Base-by-base conservation (phyloP, 805 yeast species). In the Metschnikowia lachancei region DNA sequence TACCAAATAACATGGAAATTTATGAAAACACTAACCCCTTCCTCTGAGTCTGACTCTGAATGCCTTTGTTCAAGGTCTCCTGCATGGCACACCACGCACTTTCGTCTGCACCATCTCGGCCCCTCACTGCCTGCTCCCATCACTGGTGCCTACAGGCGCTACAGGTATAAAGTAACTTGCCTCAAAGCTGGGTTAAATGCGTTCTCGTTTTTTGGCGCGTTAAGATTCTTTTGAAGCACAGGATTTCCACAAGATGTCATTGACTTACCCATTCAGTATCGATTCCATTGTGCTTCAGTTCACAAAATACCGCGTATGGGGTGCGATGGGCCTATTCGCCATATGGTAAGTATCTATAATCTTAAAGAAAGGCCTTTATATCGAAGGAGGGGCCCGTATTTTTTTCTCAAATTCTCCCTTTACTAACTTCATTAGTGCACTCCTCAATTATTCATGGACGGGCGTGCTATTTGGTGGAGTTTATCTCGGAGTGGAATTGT, bases 311-410 rank as follows among this genome's bases (percentile, higher is more conserved):
- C 40, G 47, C 12, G 6, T 14, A n/a, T 18, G 28, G 35, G 29
- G 28, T 8, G 30, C 38, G 18, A 20, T 18, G 18, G 38, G 18
- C 8, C 7, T 39, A 10, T 20, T 51, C 28, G 34, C 45, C 5
- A 37, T 49, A n/a, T 32, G 46, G 55, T 49, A 51, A 17, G 52
- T 46, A 16, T n/a, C n/a, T n/a, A n/a, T n/a, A n/a, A n/a, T n/a
- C n/a, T n/a, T n/a, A n/a, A n/a, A n/a, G n/a, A n/a, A n/a, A n/a
- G n/a, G n/a, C n/a, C n/a, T n/a, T n/a, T n/a, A n/a, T n/a, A n/a
- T n/a, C n/a, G n/a, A n/a, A n/a, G n/a, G n/a, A n/a, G n/a, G n/a
- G n/a, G n/a, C n/a, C n/a, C n/a, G n/a, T n/a, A n/a, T n/a, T n/a
- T n/a, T n/a, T n/a, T n/a, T n/a, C n/a, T n/a, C n/a, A n/a, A n/a